These are phyloP conservation scores for Tulasnella sp. DNA, from an alignment of 768 basidiomycete species.

Conservation along the genomic window DNA sequence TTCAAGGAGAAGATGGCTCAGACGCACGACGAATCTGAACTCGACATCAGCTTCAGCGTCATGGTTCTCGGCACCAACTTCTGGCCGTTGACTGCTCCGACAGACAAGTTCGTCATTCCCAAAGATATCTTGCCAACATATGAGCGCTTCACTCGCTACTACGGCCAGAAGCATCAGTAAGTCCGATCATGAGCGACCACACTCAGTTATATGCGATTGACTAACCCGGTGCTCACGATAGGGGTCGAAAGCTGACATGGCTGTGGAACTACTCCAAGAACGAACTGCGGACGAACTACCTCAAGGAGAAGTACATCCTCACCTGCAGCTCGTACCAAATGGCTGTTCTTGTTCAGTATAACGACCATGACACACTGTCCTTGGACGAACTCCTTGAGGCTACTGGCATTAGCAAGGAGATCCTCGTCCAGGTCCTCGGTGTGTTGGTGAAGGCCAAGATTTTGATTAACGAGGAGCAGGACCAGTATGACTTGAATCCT, in stretches of 20 bases:
- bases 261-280: conserved; percentile 98
- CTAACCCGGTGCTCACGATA: conserved; percentile 28
- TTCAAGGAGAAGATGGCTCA: conserved; percentile 93
- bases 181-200: conserved; percentile 15
- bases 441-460: conserved; percentile 86
- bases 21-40: conserved; percentile 64
- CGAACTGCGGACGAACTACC: conserved; percentile 89
- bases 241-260: conserved; percentile 92
- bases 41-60: conserved; percentile 85
- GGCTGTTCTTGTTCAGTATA: conserved; percentile 92
- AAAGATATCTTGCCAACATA: conserved; percentile 81
- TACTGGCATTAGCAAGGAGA: conserved; percentile 76
- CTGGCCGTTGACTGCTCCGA: conserved; percentile 86
- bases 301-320: conserved; percentile 91
- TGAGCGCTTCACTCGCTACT: conserved; percentile 88
- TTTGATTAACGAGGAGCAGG: conserved; percentile 79
- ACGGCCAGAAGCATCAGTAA: conserved; percentile 81
- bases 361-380: conserved; percentile 81
- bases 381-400: conserved; percentile 73
- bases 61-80: conserved; percentile 95
- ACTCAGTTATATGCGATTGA: not conserved
- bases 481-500: conserved; percentile 90
- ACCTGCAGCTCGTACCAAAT: conserved; percentile 95
- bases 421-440: conserved; percentile 48
- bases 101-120: conserved; percentile 85